A percentile compares a stretch with the other conserved stretches of the same genome.
phyloP scores from a whole-genome alignment of 352 stramenopile genomes.

The Phytopythium ostracodes region DNA sequence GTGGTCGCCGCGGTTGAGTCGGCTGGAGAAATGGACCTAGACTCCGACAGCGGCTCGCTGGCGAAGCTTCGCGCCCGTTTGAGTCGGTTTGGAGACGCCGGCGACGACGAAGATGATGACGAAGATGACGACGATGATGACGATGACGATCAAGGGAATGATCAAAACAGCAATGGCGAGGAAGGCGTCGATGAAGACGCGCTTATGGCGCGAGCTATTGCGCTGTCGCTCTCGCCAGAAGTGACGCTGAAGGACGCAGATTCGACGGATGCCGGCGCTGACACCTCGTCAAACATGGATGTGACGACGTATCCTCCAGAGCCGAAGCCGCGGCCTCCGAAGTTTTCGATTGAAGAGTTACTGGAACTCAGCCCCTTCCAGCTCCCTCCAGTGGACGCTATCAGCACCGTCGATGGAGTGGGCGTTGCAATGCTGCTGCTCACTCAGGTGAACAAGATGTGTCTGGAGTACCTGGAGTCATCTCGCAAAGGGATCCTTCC shows the following conservation, averaged over 20 bases:
- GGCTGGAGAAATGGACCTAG: slow-evolving; percentile 61
- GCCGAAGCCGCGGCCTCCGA: slow-evolving; percentile 37
- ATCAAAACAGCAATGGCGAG: slow-evolving; percentile 38
- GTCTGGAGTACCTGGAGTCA: slow-evolving; percentile 69
- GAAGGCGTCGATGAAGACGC: slow-evolving; percentile 86
- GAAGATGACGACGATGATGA: slow-evolving; percentile 59
- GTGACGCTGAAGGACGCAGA: slow-evolving; percentile 66
- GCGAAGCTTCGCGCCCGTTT: slow-evolving; percentile 56
- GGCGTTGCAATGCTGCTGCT: slow-evolving; percentile 55
- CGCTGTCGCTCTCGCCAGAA: slow-evolving; percentile 82
- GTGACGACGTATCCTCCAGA: slow-evolving; percentile 8
- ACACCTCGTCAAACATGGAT: slow-evolving; percentile 13
- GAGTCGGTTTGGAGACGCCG: slow-evolving; percentile 56
- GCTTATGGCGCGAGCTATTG: slow-evolving; percentile 86
- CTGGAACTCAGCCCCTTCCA: slow-evolving; percentile 60
- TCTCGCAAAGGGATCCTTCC: slow-evolving; percentile 62
- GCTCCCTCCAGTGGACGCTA: slow-evolving; percentile 28
- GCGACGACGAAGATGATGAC: slow-evolving; percentile 50
- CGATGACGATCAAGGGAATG: slow-evolving; percentile 39
- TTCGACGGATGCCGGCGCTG: slow-evolving; percentile 5
- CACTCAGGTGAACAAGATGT: slow-evolving; percentile 60
- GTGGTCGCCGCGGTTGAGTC: slow-evolving; percentile 20
- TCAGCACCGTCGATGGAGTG: slow-evolving; percentile 39
- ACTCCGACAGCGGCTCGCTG: slow-evolving; percentile 56
- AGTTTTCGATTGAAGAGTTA: slow-evolving; percentile 72